Conservation (phyloP, 2,329 filamentous ascomycete species). For the Aspergillus carbonarius region DNA sequence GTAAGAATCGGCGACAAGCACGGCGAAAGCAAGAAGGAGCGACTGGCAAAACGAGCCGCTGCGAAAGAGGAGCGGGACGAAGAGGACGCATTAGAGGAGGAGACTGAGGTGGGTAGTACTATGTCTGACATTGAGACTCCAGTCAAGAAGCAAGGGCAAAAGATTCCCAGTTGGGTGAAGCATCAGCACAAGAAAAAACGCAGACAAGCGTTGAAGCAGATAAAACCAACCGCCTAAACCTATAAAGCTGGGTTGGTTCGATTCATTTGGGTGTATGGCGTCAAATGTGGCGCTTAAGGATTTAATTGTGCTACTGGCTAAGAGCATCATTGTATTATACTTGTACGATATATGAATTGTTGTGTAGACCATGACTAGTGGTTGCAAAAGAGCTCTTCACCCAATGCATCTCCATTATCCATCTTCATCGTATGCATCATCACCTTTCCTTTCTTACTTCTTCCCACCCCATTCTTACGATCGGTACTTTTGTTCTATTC, state of each 20-base stretch:
- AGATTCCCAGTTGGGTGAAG: constrained; percentile 44
- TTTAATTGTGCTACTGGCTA: background rate
- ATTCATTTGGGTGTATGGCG: background rate
- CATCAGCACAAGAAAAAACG: constrained; percentile 45
- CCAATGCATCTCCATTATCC: constrained; percentile 14
- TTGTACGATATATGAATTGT: constrained; percentile 18
- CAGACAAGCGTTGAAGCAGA: constrained; percentile 42
- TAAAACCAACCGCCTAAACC: background rate
- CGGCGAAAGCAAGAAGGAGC: constrained; percentile 42
- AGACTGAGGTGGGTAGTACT: constrained; percentile 10
- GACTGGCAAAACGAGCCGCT: constrained; percentile 40
- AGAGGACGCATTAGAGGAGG: constrained; percentile 15
- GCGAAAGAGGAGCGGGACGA: constrained; percentile 25
- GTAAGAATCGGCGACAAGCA: constrained; percentile 58
- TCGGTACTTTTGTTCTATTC: background rate
- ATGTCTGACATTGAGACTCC: constrained; percentile 19
- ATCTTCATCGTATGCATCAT: background rate
- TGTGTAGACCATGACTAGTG: constrained; percentile 12
- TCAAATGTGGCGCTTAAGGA: background rate
- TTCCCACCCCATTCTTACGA: constrained; percentile 4
- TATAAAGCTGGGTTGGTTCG: background rate
- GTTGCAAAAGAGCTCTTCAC: constrained; percentile 25
- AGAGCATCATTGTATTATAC: constrained; percentile 1
- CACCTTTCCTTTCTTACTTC: constrained; percentile 2
- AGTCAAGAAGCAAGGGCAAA: constrained; percentile 34